Base-by-base conservation (phyloP, 495 filamentous ascomycete species). In the Hyphodiscus hymeniophilus region DNA sequence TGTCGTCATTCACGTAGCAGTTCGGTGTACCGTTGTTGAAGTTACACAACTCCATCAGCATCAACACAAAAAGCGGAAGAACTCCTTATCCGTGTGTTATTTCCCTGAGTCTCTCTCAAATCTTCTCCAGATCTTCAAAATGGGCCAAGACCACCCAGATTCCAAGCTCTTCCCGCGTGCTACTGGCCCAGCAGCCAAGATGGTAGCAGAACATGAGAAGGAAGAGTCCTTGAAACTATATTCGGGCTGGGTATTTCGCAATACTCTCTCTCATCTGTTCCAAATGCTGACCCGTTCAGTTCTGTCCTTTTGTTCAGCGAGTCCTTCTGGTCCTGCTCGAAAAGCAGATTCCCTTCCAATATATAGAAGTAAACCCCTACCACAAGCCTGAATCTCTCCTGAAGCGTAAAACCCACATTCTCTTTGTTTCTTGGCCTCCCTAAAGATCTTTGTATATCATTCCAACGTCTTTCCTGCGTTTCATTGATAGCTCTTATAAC, bases 331-430 rank as follows among this genome's bases (percentile, higher is more conserved):
- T 77, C 11, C 67, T 87, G 30, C 75, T 75, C 55, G 82, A 87
- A 63, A 86, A 87, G 56, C 47, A 67, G n/a, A 80, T 84, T 42
- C 77, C 79, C 33, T 79, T 87, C 59, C 74, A 86, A 57, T 87
- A 84, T 61, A 72, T 85, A 54, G 81, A 89, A 41, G 49, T 51
- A 26, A 83, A 85, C 59, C 83, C 84, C 4, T 85, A 85, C 72
- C 63, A 76, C 59, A 87, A 87, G 55, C 73, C 72, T 0, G 61
- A 72, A 24, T 74, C 71, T 7, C 79, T 85, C 13, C 72, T 86
- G 13, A n/a, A n/a, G n/a, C n/a, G n/a, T n/a, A n/a, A n/a, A n/a
- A n/a, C n/a, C n/a, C n/a, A n/a, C n/a, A n/a, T n/a, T n/a, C n/a
- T n/a, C n/a, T n/a, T n/a, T n/a, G n/a, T n/a, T n/a, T n/a, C n/a